Percentiles rank a stretch among this genome's conserved stretches.
phyloP scores from a whole-genome alignment of 257 asterid species.

The Solanum sitiens region DNA sequence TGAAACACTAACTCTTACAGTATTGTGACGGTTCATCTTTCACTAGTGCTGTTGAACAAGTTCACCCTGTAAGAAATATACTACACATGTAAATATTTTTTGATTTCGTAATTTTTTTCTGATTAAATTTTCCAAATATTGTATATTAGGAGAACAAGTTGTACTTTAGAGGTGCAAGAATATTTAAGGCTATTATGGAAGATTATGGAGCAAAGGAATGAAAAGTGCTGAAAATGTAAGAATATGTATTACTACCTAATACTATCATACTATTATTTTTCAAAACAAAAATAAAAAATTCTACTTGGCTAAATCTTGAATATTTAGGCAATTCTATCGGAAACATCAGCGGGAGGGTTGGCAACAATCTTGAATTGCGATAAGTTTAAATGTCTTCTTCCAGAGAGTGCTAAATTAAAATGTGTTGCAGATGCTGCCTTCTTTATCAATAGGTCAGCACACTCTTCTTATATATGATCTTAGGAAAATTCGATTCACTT shows the following conservation, averaged over 20 bases:
- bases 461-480: background rate
- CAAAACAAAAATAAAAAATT: background rate
- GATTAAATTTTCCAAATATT: background rate
- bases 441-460: constrained; percentile 28
- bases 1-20: background rate
- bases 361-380: background rate
- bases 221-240: constrained; percentile 23
- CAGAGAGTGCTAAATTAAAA: background rate
- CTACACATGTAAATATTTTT: background rate
- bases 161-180: constrained; percentile 11
- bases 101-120: background rate
- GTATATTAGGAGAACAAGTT: background rate
- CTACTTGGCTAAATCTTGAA: background rate
- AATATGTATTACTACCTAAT: background rate
- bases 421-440: background rate
- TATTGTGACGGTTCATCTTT: constrained; percentile 86
- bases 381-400: background rate
- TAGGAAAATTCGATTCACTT: background rate
- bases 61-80: constrained; percentile 44
- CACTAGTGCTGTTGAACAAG: constrained; percentile 67
- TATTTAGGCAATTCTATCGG: background rate
- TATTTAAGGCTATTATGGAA: constrained; percentile 18
- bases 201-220: constrained; percentile 30
- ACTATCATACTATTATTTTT: background rate
- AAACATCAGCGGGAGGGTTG: background rate